phyloP scores from a whole-genome alignment of 2,329 filamentous ascomycete genomes.

The Rhexocercosporidium sp. region DNA sequence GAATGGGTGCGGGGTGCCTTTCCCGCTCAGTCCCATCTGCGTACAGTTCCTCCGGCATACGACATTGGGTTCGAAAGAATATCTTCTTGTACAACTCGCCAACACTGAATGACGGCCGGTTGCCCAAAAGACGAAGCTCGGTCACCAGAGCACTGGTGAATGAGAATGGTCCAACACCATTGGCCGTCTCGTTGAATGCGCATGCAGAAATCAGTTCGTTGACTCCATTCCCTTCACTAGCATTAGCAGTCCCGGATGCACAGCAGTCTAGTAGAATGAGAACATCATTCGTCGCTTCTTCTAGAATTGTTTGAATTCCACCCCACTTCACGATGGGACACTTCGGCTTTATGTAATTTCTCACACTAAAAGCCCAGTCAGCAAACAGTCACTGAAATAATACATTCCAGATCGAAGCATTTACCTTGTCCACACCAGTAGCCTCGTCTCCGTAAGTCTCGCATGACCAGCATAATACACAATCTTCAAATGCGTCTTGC shows the following conservation, averaged over 20 bases:
- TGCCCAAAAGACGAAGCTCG: constrained; percentile 18
- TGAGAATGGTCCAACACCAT: constrained; percentile 28
- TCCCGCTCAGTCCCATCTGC: constrained; percentile 13
- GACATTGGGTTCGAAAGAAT: constrained; percentile 19
- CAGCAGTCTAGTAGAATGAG: constrained; percentile 65
- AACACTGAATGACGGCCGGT: constrained; percentile 19
- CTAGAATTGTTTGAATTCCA: constrained; percentile 52
- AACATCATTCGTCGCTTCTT: constrained; percentile 61
- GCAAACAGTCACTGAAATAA: neutral
- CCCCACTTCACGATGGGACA: constrained; percentile 27
- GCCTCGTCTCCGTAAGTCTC: constrained; percentile 57
- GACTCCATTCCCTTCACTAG: constrained; percentile 25
- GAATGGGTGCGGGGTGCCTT: constrained; percentile 21
- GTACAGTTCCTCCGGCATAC: constrained; percentile 22
- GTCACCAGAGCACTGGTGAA: constrained; percentile 24
- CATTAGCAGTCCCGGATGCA: constrained; percentile 42
- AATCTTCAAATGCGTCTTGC: constrained; percentile 61
- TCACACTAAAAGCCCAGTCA: constrained; percentile 8
- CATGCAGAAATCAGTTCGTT: constrained; percentile 52
- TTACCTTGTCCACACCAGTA: constrained; percentile 67
- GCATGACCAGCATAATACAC: constrained; percentile 66
- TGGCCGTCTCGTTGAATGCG: constrained; percentile 57
- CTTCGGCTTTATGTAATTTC: constrained; percentile 17
- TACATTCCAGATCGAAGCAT: neutral
- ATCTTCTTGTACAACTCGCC: constrained; percentile 23